Evolutionary conservation across 176 grass and related monocot species (phyloP).

Genomic region (Zea luxurians): DNA sequence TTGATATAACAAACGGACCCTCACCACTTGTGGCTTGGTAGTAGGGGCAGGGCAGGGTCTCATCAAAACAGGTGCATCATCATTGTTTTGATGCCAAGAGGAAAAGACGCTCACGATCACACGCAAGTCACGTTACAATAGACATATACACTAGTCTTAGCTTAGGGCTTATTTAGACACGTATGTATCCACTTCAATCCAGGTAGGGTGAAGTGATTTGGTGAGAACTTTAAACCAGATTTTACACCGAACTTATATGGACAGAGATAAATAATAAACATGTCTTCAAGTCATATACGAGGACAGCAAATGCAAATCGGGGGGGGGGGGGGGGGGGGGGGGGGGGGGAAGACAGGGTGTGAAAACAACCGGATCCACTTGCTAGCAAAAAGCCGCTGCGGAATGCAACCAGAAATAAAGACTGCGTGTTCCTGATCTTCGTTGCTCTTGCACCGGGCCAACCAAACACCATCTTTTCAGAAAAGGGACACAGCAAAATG

Average conservation of each 20-base stretch:
- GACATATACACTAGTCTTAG: neutral
- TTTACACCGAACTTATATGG: too few species aligned
- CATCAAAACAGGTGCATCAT: neutral
- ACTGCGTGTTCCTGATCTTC: neutral
- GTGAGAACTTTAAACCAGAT: too few species aligned
- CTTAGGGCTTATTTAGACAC: too few species aligned
- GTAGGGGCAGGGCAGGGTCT: slow-evolving; percentile 14
- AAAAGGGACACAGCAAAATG: neutral
- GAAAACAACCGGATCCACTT: neutral
- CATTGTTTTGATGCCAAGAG: slow-evolving; percentile 28
- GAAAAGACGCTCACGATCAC: too few species aligned
- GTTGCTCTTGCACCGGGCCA: neutral
- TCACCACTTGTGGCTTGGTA: slow-evolving; percentile 8
- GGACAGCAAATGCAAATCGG: too few species aligned
- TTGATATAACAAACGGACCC: neutral
- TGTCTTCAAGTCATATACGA: too few species aligned
- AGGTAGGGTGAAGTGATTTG: too few species aligned
- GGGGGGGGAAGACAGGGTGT: neutral
- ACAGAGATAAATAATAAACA: too few species aligned
- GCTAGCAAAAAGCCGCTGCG: neutral
- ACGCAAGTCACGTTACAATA: neutral
- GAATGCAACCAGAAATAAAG: neutral
- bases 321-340: too few species aligned
- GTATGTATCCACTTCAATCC: too few species aligned
- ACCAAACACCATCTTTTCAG: neutral